These are phyloP conservation scores for Cordyceps cicadae DNA, from an alignment of 2,329 filamentous ascomycete genomes.

Conservation along the genomic window DNA sequence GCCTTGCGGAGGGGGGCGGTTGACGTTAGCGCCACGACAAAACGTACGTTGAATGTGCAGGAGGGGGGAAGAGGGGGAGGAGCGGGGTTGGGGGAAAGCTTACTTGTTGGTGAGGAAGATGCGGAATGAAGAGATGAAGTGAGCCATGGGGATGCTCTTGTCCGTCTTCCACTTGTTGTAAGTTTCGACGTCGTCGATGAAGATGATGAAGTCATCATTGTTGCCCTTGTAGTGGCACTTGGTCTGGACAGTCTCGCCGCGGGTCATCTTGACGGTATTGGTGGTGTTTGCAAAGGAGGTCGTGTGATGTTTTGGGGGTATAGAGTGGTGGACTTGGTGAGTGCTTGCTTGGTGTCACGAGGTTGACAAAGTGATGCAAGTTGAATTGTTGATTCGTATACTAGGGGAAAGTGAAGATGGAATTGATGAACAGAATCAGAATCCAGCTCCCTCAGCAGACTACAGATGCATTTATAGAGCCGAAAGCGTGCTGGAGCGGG, in stretches of 20 bases:
- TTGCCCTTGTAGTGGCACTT: constrained; percentile 82
- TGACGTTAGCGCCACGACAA: constrained; percentile 11
- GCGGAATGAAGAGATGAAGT: constrained; percentile 84
- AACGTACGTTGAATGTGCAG: too few relatives aligned
- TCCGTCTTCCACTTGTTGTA: constrained; percentile 79
- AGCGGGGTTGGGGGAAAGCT: constrained; percentile 26
- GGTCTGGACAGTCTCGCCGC: constrained; percentile 59
- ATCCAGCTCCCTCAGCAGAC: not conserved
- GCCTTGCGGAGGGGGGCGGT: constrained; percentile 41
- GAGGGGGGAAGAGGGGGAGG: too few relatives aligned
- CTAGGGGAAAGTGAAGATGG: constrained; percentile 8
- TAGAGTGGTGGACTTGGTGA: not conserved
- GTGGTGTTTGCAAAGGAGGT: constrained; percentile 13
- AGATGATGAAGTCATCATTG: constrained; percentile 51
- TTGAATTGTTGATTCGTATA: not conserved
- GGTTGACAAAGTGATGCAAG: not conserved
- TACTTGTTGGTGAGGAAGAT: constrained; percentile 87
- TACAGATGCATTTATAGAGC: constrained; percentile 8
- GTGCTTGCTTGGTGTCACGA: constrained; percentile 6
- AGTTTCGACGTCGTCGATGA: constrained; percentile 50
- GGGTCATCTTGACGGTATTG: constrained; percentile 48
- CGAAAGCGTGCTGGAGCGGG: constrained; percentile 7
- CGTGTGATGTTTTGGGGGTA: constrained; percentile 14
- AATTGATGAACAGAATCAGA: not conserved
- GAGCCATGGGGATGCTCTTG: constrained; percentile 66